phyloP scores from a whole-genome alignment of 305 asterid genomes.

The Fraxinus angustifolia region DNA sequence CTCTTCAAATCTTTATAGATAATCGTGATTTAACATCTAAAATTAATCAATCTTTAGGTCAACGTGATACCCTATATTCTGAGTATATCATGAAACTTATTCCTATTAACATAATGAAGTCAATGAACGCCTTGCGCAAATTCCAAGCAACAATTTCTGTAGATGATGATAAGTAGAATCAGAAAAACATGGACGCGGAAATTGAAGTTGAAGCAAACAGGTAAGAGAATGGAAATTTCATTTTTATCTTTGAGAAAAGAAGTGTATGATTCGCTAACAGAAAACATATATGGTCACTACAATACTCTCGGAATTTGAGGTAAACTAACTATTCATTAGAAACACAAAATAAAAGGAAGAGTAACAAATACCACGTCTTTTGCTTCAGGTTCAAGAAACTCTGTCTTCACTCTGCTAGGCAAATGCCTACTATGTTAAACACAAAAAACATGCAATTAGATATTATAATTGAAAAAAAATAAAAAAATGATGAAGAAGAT shows the following conservation, averaged over 20 bases:
- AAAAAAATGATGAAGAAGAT: background rate
- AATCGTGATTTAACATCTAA: background rate
- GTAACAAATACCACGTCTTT: slow-evolving; percentile 41
- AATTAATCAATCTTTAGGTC: background rate
- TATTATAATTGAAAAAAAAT: background rate
- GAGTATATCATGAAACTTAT: background rate
- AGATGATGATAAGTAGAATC: background rate
- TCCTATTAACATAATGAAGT: background rate
- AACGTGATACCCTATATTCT: background rate
- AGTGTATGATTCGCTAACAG: slow-evolving; percentile 4
- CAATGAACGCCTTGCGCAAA: background rate
- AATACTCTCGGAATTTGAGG: background rate
- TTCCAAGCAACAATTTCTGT: background rate
- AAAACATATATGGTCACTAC: background rate
- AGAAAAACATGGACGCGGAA: background rate
- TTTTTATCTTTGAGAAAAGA: background rate
- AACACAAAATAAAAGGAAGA: background rate
- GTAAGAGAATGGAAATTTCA: background rate
- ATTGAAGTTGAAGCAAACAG: background rate
- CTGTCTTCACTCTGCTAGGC: slow-evolving; percentile 52
- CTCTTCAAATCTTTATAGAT: background rate
- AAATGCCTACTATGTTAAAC: slow-evolving; percentile 39
- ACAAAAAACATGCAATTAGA: slow-evolving; percentile 18
- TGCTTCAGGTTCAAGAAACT: slow-evolving; percentile 46
- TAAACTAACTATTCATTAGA: background rate